Conservation (phyloP, 2,329 filamentous ascomycete genomes). For the Ophiosphaerella korrae region DNA sequence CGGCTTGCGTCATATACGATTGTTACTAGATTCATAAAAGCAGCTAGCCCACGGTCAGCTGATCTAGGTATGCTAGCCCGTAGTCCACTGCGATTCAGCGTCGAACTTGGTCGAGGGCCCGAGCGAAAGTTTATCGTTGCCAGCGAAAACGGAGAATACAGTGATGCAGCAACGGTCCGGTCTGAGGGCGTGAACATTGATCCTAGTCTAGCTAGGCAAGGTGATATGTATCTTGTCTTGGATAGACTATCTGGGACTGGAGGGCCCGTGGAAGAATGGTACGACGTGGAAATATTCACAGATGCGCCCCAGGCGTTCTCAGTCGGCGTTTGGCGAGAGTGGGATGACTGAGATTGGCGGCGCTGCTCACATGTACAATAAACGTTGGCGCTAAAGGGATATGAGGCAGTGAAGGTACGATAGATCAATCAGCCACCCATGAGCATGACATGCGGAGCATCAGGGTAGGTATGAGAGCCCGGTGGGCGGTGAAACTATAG, state of each 20-base stretch:
- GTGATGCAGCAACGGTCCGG: constrained; percentile 69
- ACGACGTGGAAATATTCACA: constrained; percentile 56
- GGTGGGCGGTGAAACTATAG: constrained; percentile 26
- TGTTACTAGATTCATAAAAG: constrained; percentile 54
- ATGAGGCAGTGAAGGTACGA: background rate
- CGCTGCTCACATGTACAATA: background rate
- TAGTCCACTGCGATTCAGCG: constrained; percentile 68
- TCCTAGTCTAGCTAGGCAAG: constrained; percentile 60
- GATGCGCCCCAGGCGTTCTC: constrained; percentile 53
- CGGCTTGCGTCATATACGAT: constrained; percentile 68
- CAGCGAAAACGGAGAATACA: constrained; percentile 75
- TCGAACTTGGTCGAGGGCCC: constrained; percentile 75
- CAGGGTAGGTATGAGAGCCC: constrained; percentile 16
- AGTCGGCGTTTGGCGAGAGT: constrained; percentile 53
- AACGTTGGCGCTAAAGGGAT: background rate
- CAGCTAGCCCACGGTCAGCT: constrained; percentile 31
- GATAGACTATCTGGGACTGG: constrained; percentile 72
- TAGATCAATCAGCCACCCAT: background rate
- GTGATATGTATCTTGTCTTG: constrained; percentile 78
- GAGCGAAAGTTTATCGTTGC: constrained; percentile 67
- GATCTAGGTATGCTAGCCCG: constrained; percentile 38
- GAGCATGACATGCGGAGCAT: constrained; percentile 13
- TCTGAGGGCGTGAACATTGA: constrained; percentile 77
- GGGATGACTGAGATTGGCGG: constrained; percentile 42
- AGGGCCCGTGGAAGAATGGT: constrained; percentile 53